Conservation (phyloP, 2,329 filamentous ascomycete genomes). For the Monilinia fructigena region DNA sequence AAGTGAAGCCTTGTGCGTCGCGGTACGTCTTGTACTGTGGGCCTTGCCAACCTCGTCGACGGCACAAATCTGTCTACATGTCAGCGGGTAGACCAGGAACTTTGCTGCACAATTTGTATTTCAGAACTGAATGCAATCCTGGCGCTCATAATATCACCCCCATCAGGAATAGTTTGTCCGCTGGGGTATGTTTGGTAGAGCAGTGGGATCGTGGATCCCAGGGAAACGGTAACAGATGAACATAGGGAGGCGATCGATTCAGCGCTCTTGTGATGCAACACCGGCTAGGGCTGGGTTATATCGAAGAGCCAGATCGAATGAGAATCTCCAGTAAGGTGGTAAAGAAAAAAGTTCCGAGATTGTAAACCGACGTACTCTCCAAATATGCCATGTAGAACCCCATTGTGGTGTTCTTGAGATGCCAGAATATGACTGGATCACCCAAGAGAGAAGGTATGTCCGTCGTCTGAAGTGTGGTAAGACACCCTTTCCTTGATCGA, state of each 20-base stretch:
- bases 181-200: conserved; percentile 5
- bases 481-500: conserved; percentile 30
- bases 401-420: conserved; percentile 47
- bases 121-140: conserved; percentile 12
- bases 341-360: conserved; percentile 27
- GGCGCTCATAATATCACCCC: conserved; percentile 7
- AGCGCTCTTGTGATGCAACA: conserved; percentile 21
- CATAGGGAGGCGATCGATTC: conserved; percentile 20
- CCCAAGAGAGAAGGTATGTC: conserved; percentile 31
- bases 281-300: conserved; percentile 11
- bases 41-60: conserved; percentile 89
- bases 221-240: conserved; percentile 8
- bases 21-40: conserved; percentile 83
- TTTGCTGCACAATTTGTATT: conserved; percentile 26
- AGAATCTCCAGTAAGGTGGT: conserved; percentile 32
- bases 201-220: conserved; percentile 20
- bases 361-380: conserved; percentile 40
- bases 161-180: conserved; percentile 20
- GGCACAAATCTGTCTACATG: conserved; percentile 73
- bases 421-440: conserved; percentile 29
- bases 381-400: conserved; percentile 60
- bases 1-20: conserved; percentile 74
- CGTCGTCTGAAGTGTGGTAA: conserved; percentile 34
- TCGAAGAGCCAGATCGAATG: conserved; percentile 27
- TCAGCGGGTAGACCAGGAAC: conserved; percentile 32